Percentiles rank a stretch among this genome's conserved stretches.
phyloP scores from a whole-genome alignment of 2,329 filamentous ascomycete genomes.

The Cytospora mali region DNA sequence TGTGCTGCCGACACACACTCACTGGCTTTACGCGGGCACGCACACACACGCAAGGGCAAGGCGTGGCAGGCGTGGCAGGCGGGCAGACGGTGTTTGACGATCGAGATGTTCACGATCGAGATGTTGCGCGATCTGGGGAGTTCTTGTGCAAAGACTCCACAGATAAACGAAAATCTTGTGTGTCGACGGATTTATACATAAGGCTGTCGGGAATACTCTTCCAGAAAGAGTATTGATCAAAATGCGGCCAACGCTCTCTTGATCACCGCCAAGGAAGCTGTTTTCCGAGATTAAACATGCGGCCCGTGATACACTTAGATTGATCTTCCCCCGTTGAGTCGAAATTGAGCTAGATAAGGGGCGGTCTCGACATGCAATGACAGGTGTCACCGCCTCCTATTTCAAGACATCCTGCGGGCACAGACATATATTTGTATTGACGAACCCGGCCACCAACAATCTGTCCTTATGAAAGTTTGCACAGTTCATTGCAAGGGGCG shows the following conservation, averaged over 20 bases:
- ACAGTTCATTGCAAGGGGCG: not conserved
- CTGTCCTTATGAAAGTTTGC: not conserved
- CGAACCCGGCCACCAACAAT: not conserved
- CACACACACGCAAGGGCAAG: too few species aligned
- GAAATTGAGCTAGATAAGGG: constrained; percentile 18
- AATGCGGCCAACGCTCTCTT: constrained; percentile 1
- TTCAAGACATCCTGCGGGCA: constrained; percentile 19
- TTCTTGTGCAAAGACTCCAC: not conserved
- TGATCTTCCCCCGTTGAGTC: constrained; percentile 12
- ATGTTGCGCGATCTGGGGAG: not conserved
- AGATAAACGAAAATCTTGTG: not conserved
- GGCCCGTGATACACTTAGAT: constrained; percentile 18
- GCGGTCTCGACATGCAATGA: constrained; percentile 6
- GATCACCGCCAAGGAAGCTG: constrained; percentile 7
- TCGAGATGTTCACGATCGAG: not conserved
- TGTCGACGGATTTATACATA: not conserved
- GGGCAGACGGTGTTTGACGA: not conserved
- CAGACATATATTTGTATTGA: not conserved
- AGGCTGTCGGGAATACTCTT: constrained; percentile 3
- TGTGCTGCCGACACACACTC: too few species aligned
- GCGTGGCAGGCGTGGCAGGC: too few species aligned
- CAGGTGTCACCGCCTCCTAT: constrained; percentile 17
- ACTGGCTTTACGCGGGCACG: too few species aligned
- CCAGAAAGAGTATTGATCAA: constrained; percentile 5
- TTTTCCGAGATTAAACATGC: constrained; percentile 20